Percentiles rank a stretch among this genome's conserved stretches.
phyloP scores from a whole-genome alignment of 2,329 filamentous ascomycete genomes.

The Colletotrichum truncatum region DNA sequence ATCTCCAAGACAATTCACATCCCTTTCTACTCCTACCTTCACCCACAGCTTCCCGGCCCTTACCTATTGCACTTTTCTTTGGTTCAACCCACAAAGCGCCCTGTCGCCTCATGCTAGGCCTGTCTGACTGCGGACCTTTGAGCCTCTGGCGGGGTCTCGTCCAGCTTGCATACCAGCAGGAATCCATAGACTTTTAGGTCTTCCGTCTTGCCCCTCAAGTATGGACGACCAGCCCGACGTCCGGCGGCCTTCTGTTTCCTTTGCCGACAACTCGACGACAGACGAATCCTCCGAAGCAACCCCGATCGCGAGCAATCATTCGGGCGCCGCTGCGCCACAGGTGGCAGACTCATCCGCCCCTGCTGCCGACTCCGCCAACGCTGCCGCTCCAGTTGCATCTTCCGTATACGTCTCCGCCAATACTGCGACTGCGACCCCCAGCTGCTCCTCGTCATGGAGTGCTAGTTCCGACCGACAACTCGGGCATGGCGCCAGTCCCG shows the following conservation, averaged over 20 bases:
- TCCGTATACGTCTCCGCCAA: constrained; percentile 28
- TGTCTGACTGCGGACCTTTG: constrained; percentile 10
- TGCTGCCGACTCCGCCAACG: neutral
- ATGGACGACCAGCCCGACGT: constrained; percentile 17
- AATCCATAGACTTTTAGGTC: constrained; percentile 20
- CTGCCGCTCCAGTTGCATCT: neutral
- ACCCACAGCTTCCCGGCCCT: neutral
- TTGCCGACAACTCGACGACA: constrained; percentile 6
- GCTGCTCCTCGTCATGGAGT: constrained; percentile 51
- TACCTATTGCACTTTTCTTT: neutral
- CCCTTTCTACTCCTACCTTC: neutral
- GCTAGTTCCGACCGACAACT: constrained; percentile 51
- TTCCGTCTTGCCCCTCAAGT: neutral
- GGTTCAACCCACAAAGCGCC: neutral
- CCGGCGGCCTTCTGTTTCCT: constrained; percentile 15
- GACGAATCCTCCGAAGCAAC: constrained; percentile 14
- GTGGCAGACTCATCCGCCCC: neutral
- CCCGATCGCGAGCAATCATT: constrained; percentile 13
- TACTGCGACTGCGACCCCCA: constrained; percentile 30
- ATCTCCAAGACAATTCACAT: neutral
- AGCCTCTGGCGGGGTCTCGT: constrained; percentile 24
- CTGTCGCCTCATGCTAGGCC: constrained; percentile 22
- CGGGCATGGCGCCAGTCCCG: constrained; percentile 41
- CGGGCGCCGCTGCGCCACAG: neutral
- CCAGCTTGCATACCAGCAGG: constrained; percentile 9